phyloP scores from a whole-genome alignment of 345 rosid species.

The Syzygium aqueum region DNA sequence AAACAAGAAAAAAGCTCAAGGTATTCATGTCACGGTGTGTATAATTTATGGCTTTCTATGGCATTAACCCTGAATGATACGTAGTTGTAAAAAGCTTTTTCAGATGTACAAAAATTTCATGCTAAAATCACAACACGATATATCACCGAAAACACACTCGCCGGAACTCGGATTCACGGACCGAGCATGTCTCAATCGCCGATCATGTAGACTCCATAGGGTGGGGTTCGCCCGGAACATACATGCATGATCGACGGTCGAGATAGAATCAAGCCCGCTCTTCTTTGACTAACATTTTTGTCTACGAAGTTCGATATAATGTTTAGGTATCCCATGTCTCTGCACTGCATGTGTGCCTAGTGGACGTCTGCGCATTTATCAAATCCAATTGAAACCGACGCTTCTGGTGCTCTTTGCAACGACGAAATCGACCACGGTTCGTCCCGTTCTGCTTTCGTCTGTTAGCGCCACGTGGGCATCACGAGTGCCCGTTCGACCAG shows the following conservation, averaged over 20 bases:
- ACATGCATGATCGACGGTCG: neutral
- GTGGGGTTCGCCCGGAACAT: too few relatives aligned
- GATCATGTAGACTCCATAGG: neutral
- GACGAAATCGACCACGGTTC: neutral
- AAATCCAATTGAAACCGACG: constrained; percentile 22
- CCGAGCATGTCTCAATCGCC: too few relatives aligned
- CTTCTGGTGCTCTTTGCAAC: neutral
- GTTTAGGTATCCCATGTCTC: neutral
- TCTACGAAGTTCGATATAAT: neutral
- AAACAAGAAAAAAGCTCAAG: too few relatives aligned
- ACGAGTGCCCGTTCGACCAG: neutral
- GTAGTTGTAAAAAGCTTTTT: too few relatives aligned
- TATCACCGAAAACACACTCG: too few relatives aligned
- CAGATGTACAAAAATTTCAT: neutral
- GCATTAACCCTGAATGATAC: too few relatives aligned
- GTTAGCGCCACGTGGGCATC: neutral
- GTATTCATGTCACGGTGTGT: too few relatives aligned
- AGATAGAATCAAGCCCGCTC: neutral
- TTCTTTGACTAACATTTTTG: neutral
- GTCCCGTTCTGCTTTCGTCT: neutral
- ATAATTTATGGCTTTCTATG: too few relatives aligned
- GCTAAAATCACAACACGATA: neutral
- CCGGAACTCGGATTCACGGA: too few relatives aligned
- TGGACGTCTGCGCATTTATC: constrained; percentile 48
- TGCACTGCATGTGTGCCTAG: constrained; percentile 6